phyloP scores from a whole-genome alignment of 2,329 filamentous ascomycete species.

The Fusarium pseudograminearum region DNA sequence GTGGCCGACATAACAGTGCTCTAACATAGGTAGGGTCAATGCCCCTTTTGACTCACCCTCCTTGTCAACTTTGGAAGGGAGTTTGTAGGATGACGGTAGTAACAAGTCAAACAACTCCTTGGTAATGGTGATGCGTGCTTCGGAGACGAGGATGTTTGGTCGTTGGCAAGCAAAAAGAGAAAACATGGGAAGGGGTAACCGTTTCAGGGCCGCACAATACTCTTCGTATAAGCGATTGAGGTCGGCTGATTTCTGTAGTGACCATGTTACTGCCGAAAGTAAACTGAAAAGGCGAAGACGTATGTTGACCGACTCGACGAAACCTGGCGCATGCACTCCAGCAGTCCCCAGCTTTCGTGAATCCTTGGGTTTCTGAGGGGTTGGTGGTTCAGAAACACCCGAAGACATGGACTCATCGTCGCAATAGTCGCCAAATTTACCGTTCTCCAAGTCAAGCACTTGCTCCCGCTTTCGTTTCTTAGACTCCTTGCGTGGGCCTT shows the following conservation, averaged over 20 bases:
- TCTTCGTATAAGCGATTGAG: slow-evolving; percentile 69
- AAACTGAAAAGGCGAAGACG: slow-evolving; percentile 73
- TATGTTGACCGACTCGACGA: slow-evolving; percentile 68
- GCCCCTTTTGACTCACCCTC: slow-evolving; percentile 53
- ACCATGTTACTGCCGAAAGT: slow-evolving; percentile 60
- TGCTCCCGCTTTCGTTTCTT: slow-evolving; percentile 64
- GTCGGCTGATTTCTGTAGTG: slow-evolving; percentile 58
- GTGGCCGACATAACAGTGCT: slow-evolving; percentile 73
- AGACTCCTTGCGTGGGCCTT: slow-evolving; percentile 55
- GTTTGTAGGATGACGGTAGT: slow-evolving; percentile 56
- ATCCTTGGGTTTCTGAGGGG: slow-evolving; percentile 56
- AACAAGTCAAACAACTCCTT: slow-evolving; percentile 61
- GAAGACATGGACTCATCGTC: slow-evolving; percentile 67
- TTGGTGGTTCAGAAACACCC: slow-evolving; percentile 60
- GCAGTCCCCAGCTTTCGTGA: slow-evolving; percentile 36
- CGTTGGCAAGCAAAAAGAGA: slow-evolving; percentile 61
- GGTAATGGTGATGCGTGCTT: slow-evolving; percentile 59
- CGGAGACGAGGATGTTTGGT: slow-evolving; percentile 52
- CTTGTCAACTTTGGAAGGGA: slow-evolving; percentile 56
- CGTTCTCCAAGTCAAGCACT: slow-evolving; percentile 68
- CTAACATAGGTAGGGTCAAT: slow-evolving; percentile 61
- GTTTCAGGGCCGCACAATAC: slow-evolving; percentile 67
- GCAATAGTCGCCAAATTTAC: slow-evolving; percentile 70
- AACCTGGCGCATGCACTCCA: slow-evolving; percentile 43
- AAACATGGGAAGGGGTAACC: slow-evolving; percentile 70